Conservation (phyloP, 805 yeast genomes). For the Teunomyces gatunensis region DNA sequence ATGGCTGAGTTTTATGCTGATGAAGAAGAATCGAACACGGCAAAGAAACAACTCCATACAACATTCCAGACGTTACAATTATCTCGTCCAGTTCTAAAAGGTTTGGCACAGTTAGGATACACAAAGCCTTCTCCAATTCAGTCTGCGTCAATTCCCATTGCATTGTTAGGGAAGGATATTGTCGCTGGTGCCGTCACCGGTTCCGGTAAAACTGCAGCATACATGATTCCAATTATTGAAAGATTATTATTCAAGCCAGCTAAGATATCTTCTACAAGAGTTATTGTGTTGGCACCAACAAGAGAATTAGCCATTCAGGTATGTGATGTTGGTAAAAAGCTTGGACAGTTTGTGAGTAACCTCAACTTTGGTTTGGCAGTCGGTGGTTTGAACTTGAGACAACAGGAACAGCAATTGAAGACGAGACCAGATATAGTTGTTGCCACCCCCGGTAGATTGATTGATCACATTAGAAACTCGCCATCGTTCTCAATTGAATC, state of each 20-base stretch:
- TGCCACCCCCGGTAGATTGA: conserved; percentile 98
- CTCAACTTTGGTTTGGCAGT: conserved; percentile 92
- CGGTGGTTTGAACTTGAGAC: conserved; percentile 94
- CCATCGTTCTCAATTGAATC: conserved; percentile 87
- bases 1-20: conserved; percentile 77
- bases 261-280: conserved; percentile 84
- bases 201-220: conserved; percentile 99
- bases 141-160: conserved; percentile 89
- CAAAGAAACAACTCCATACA: conserved; percentile 51
- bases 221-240: conserved; percentile 92
- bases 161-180: conserved; percentile 88
- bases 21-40: conserved; percentile 42
- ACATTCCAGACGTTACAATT: conserved; percentile 75
- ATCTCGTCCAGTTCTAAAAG: conserved; percentile 88
- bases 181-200: conserved; percentile 99
- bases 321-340: conserved; percentile 84
- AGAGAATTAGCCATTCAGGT: conserved; percentile 98
- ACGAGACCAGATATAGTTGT: conserved; percentile 92
- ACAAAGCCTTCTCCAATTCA: conserved; percentile 92
- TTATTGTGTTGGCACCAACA: conserved; percentile 88
- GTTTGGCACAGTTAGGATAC: conserved; percentile 77
- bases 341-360: conserved; percentile 72
- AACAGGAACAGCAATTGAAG: conserved; percentile 92
- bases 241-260: conserved; percentile 86
- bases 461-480: conserved; percentile 94